Evolutionary conservation across 176 grass and related monocot species (phyloP).

Genomic region (Oropetium thomaeum): DNA sequence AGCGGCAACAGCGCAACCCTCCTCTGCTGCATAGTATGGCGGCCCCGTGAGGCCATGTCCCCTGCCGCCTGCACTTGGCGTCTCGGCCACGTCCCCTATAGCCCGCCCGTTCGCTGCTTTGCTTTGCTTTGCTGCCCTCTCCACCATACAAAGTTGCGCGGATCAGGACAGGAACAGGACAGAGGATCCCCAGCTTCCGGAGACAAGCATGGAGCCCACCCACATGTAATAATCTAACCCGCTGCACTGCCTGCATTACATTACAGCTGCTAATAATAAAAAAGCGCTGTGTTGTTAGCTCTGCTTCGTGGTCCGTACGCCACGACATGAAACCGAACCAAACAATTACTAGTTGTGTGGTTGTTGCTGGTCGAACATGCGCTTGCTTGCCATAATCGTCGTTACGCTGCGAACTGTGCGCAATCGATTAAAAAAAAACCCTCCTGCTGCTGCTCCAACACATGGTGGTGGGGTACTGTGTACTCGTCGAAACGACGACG

Average conservation of each 20-base stretch:
- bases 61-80: not conserved
- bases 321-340: not conserved
- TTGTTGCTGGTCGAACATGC: not conserved
- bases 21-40: not conserved
- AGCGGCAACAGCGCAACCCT: not conserved
- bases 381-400: not conserved
- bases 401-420: not conserved
- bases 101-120: not conserved
- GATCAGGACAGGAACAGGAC: too few species aligned
- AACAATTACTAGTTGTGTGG: too few species aligned
- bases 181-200: not conserved
- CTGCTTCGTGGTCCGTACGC: not conserved
- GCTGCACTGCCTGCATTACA: too few species aligned
- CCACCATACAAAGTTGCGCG: conserved; percentile 3
- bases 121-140: not conserved
- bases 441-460: not conserved
- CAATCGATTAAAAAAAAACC: not conserved
- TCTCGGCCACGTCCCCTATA: too few species aligned
- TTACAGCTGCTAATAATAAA: too few species aligned
- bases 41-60: not conserved
- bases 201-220: not conserved
- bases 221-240: conserved; percentile 5
- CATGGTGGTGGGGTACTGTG: too few species aligned
- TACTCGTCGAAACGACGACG: not conserved
- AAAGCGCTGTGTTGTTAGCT: too few species aligned